Base-by-base conservation (phyloP, 2,329 filamentous ascomycete genomes). In the Pezicula carpinea region DNA sequence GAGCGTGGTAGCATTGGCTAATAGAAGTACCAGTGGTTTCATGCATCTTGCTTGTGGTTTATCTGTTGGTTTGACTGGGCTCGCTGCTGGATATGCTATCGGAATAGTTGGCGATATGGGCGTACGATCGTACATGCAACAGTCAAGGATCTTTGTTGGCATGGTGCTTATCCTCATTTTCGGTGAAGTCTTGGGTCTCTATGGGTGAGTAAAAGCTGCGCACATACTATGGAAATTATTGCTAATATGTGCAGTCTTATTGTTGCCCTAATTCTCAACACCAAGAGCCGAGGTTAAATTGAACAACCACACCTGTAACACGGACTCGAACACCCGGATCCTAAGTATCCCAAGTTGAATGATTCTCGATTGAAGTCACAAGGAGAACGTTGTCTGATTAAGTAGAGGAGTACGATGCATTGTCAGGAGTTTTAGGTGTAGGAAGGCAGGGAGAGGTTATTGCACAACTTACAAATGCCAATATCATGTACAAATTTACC, bases 111-210 rank as follows among this genome's bases (percentile, higher is more conserved):
- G 93, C 57, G 95, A 99, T 72, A 85, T 84, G 70, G 91, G 93
- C 51, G 92, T 97, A 44, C 83, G 93, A 59, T 84, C 90, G 48
- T 97, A 95, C 73, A 96, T 99, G 90, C 82, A 89, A 62, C 93
- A 99, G 69, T 95, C 88, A 42, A 82, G 92, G 54, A 87, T 99
- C 56, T 99, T 96, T 60, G 93, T 99, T 42, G 93, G 93, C 68
- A 97, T 97, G 93, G 92, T 99, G 39, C 73, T 99, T 61, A 97
- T 97, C 59, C 79, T 97, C 54, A 99, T 99, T 80, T 99, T 99
- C 66, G 93, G 89, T 48, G 93, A 99, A 76, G 93, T 99, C 15
- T 67, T 99, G 65, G 93, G 93, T 67, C 83, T 99, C 26, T 99
- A 99, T 63, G 93, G 93, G 89, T 96, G 76, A 58, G 85, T 66